Conservation (phyloP, 164 flowering plant species). For the Chloranthus sessilifolius region DNA sequence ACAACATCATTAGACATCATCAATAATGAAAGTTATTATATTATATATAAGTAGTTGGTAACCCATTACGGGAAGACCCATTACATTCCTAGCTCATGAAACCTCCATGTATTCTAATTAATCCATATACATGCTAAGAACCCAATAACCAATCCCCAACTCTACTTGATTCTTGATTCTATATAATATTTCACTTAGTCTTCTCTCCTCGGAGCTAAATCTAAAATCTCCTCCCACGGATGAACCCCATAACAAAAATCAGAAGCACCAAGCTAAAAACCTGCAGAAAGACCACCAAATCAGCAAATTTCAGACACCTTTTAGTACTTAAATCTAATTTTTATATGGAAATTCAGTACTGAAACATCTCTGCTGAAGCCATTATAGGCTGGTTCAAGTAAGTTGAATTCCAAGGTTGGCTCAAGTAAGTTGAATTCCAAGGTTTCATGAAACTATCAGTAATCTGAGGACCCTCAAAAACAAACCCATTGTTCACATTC, state of each 20-base stretch:
- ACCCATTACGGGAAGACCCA: constrained; percentile 1
- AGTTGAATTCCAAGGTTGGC: constrained; percentile 1
- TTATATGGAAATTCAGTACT: constrained; percentile 19
- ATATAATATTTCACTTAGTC: no score
- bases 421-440: constrained; percentile 17
- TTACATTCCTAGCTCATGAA: constrained; percentile 10
- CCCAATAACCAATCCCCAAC: constrained; percentile 2
- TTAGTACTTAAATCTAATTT: neutral
- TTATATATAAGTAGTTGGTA: constrained; percentile 6
- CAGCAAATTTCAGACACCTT: neutral
- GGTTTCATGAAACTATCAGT: constrained; percentile 25
- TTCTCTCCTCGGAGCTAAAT: no score
- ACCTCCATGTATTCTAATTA: no score
- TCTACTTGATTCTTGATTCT: no score
- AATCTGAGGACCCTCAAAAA: constrained; percentile 7
- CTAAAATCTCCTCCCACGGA: neutral
- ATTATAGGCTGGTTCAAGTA: constrained; percentile 11
- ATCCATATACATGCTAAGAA: constrained; percentile 11
- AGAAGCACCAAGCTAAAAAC: constrained; percentile 1
- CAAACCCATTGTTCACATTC: neutral
- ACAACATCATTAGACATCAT: neutral
- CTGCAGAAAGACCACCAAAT: neutral
- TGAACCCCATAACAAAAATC: constrained; percentile 1
- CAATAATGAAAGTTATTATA: constrained; percentile 4
- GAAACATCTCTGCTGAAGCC: constrained; percentile 21